These are phyloP conservation scores for Metschnikowia dekortorum DNA, from an alignment of 805 yeast genomes.

Conservation along the genomic window DNA sequence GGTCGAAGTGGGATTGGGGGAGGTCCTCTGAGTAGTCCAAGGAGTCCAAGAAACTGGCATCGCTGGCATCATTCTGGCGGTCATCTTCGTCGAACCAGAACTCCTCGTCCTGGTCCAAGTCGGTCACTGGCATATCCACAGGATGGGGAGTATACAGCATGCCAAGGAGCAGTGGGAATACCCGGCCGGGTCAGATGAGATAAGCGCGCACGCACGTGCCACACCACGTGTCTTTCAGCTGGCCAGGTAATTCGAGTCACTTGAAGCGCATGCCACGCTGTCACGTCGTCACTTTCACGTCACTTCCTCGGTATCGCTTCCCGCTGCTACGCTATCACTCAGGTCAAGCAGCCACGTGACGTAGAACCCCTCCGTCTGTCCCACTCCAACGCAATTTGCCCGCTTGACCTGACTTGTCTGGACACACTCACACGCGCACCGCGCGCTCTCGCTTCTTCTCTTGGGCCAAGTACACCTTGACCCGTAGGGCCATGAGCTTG, in stretches of 20 bases:
- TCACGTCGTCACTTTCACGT: too few relatives aligned
- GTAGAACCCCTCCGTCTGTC: too few relatives aligned
- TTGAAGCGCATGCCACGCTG: too few relatives aligned
- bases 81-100: conserved; percentile 19
- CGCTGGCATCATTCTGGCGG: neutral
- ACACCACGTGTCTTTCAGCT: too few relatives aligned
- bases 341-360: too few relatives aligned
- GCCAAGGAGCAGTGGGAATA: neutral
- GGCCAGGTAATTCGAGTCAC: too few relatives aligned
- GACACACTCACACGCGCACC: conserved; percentile 1
- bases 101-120: conserved; percentile 45
- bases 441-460: conserved; percentile 12
- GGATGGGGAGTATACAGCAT: conserved; percentile 24
- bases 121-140: conserved; percentile 53
- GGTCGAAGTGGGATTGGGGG: neutral
- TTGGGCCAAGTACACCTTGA: conserved; percentile 31
- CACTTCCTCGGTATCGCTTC: neutral
- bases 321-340: too few relatives aligned
- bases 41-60: conserved; percentile 15
- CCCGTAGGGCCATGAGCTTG: conserved; percentile 51
- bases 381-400: too few relatives aligned
- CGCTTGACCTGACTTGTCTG: too few relatives aligned
- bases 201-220: too few relatives aligned
- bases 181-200: too few relatives aligned
- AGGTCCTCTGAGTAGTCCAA: neutral